These are phyloP conservation scores for Xylaria sp. DNA, from an alignment of 2,329 filamentous ascomycete genomes.

Conservation along the genomic window DNA sequence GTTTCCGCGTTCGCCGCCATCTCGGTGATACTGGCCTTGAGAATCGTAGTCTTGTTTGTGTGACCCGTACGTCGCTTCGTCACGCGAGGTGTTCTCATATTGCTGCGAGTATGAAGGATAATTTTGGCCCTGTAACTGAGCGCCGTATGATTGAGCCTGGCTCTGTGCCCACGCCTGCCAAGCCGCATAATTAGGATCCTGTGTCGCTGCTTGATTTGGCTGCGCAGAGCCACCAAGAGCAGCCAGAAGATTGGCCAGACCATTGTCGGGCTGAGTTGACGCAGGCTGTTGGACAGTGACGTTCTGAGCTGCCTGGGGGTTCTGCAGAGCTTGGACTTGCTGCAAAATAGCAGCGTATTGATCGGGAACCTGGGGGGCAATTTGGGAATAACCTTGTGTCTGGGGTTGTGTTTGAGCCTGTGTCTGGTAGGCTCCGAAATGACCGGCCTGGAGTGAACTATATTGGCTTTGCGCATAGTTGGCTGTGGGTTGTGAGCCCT, in stretches of 20 bases:
- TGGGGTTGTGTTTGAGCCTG: constrained; percentile 37
- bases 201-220: constrained; percentile 27
- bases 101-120: constrained; percentile 31
- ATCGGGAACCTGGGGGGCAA: constrained; percentile 35
- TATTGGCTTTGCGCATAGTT: constrained; percentile 54
- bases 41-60: constrained; percentile 34
- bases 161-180: constrained; percentile 41
- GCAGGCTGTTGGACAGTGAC: constrained; percentile 34
- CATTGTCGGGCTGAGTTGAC: constrained; percentile 41
- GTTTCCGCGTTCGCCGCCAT: constrained; percentile 46
- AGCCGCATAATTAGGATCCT: constrained; percentile 32
- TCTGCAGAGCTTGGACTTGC: constrained; percentile 44
- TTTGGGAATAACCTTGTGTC: constrained; percentile 37
- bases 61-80: constrained; percentile 26
- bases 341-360: constrained; percentile 44
- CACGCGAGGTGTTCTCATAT: constrained; percentile 17
- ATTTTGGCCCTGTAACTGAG: constrained; percentile 31
- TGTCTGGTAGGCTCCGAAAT: constrained; percentile 30
- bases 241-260: constrained; percentile 44
- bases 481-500: constrained; percentile 60
- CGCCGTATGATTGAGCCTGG: constrained; percentile 34
- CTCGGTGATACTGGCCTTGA: constrained; percentile 39
- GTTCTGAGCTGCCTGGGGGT: constrained; percentile 37
- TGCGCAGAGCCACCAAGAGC: constrained; percentile 39
- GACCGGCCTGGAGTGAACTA: constrained; percentile 21